Conservation (phyloP, 768 basidiomycete genomes). For the Auricularia sp. region DNA sequence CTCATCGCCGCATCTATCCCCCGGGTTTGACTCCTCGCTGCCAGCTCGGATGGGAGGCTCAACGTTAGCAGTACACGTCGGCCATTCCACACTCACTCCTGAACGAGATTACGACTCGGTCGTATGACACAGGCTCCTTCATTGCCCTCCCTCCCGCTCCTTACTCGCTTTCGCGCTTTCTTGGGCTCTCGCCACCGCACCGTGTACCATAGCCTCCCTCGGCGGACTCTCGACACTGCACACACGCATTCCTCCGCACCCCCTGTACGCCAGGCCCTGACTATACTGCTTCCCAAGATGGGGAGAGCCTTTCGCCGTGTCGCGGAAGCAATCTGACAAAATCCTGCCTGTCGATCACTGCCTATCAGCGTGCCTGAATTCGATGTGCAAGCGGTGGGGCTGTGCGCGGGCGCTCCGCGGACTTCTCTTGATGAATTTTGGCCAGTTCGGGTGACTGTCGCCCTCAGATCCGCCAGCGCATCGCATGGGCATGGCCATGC, state of each 20-base stretch:
- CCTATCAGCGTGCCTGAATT: background rate
- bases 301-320: too few species aligned
- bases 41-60: background rate
- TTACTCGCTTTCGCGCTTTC: background rate
- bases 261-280: too few species aligned
- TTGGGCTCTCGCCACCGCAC: background rate
- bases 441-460: too few species aligned
- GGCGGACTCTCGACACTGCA: background rate
- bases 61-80: background rate
- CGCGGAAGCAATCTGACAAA: background rate
- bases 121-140: background rate
- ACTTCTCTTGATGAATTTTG: too few species aligned
- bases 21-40: background rate
- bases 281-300: too few species aligned
- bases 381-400: background rate
- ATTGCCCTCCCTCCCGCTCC: background rate
- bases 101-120: background rate
- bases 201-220: background rate
- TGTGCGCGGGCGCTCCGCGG: background rate
- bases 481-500: too few species aligned
- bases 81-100: background rate
- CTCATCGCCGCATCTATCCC: background rate
- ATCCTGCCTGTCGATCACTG: background rate
- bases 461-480: too few species aligned
- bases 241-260: too few species aligned